Conservation (phyloP, 305 asterid genomes). For the Stenogyne calaminthoides region DNA sequence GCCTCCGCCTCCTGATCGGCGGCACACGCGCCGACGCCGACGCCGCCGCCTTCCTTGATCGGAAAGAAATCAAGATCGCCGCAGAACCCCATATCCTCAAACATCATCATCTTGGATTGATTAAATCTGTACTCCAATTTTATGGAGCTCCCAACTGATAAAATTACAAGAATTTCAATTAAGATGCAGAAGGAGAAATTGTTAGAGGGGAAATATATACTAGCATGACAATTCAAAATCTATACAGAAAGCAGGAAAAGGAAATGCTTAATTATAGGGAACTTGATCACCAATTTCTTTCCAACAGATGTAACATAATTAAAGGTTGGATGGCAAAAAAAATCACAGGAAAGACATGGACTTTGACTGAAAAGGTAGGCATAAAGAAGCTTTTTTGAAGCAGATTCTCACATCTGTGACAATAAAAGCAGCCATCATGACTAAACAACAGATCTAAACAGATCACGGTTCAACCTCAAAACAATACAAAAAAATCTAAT, state of each 20-base stretch:
- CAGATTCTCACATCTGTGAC: constrained; percentile 29
- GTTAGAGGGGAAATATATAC: no score
- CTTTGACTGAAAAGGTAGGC: constrained; percentile 33
- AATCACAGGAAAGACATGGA: constrained; percentile 39
- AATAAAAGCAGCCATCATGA: constrained; percentile 24
- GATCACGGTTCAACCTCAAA: constrained; percentile 9
- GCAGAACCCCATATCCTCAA: constrained; percentile 58
- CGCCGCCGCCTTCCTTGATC: constrained; percentile 38
- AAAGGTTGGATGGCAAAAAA: neutral
- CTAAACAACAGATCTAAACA: constrained; percentile 37
- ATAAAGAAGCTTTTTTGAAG: constrained; percentile 27
- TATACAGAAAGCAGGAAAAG: neutral
- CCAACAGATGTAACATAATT: constrained; percentile 9
- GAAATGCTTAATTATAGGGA: no score
- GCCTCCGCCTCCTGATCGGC: constrained; percentile 37
- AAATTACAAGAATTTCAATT: neutral
- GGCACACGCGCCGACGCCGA: constrained; percentile 25
- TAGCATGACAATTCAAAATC: no score
- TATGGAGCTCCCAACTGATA: neutral
- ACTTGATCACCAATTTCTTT: neutral
- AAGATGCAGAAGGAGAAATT: neutral
- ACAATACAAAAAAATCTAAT: constrained; percentile 19
- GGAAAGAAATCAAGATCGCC: constrained; percentile 67
- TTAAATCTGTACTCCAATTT: neutral
- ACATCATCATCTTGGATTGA: constrained; percentile 48